Evolutionary conservation across 345 rosid genomes (phyloP).

Genomic region (Salix koriyanagi): DNA sequence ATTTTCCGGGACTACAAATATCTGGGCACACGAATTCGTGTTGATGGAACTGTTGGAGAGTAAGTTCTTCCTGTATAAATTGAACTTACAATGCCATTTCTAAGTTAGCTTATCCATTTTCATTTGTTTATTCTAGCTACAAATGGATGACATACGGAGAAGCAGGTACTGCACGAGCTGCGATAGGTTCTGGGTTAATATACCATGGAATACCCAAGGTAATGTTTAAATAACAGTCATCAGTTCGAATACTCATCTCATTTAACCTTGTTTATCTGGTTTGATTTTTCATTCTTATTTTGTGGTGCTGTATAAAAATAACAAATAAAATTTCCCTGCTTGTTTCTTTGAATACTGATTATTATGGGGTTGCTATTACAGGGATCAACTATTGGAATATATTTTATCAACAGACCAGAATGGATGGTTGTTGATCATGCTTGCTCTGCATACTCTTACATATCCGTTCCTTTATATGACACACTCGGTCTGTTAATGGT

Average conservation of each 20-base stretch:
- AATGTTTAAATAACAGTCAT: not conserved
- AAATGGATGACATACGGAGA: slow-evolving; percentile 99
- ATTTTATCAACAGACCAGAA: slow-evolving; percentile 92
- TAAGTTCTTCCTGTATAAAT: slow-evolving; percentile 34
- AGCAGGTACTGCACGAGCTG: slow-evolving; percentile 79
- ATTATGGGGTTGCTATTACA: slow-evolving; percentile 23
- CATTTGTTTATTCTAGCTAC: slow-evolving; percentile 37
- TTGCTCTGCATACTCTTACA: slow-evolving; percentile 78
- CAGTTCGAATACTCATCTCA: slow-evolving; percentile 3
- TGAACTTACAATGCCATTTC: slow-evolving; percentile 8
- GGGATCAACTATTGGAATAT: slow-evolving; percentile 83
- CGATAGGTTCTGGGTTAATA: slow-evolving; percentile 76
- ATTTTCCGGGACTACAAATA: slow-evolving; percentile 77
- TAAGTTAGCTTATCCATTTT: slow-evolving; percentile 8
- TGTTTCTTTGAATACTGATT: slow-evolving; percentile 8
- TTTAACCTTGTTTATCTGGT: not conserved
- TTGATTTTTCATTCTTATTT: not conserved
- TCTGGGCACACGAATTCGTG: slow-evolving; percentile 75
- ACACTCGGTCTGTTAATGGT: slow-evolving; percentile 66
- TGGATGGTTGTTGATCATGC: slow-evolving; percentile 96
- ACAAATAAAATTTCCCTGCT: not conserved
- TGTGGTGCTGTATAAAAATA: not conserved
- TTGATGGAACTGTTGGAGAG: slow-evolving; percentile 97
- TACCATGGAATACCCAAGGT: slow-evolving; percentile 71
- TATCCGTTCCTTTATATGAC: slow-evolving; percentile 95